Evolutionary conservation across 306 rosid genomes (phyloP), one percentile per base, ranked within the genome.

Genomic region (Calophaca sinica): DNA sequence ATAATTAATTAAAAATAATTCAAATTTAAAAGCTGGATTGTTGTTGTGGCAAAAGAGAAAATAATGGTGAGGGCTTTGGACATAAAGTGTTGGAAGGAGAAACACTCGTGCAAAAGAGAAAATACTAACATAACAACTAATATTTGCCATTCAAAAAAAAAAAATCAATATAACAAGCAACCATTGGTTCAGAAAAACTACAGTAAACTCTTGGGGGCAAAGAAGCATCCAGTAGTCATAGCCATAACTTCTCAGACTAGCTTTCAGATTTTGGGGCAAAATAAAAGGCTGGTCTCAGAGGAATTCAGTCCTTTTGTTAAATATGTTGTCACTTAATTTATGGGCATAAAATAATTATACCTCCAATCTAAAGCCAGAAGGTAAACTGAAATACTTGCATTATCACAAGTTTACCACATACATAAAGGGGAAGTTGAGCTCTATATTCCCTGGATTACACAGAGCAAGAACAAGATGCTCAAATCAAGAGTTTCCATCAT

Each of bases 321-420:
- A 45, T 45, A 45, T 10, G 9, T 2, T 26, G 79, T 36, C 13
- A 36, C 63, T 50, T n/a, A 46, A 49, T 35, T 48, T 3, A 72
- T 39, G 69, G 62, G 31, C 73, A 63, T 28, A 42, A 31, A 54
- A 28, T 9, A 29, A 55, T 45, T 33, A 66, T 15, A 44, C 67
- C 58, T 38, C 49, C 59, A 54, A 31, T 54, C 45, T 2, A 65
- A 76, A 66, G 45, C 15, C 55, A 31, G 14, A 44, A 13, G 50
- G 13, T 39, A n/a, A 52, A 81, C 57, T 15, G 61, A 68, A 62
- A 62, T 46, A 6, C 58, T 20, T 67, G 65, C 75, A 11, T 55
- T 31, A 20, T 2, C 13, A 12, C 76, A 73, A 66, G 64, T 57
- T 80, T 20, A 44, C 41, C 73, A 54, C 63, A 65, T 55, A 28